Percentiles rank a stretch among this genome's conserved stretches.
Evolutionary conservation across 2,329 filamentous ascomycete genomes (phyloP).

Genomic region (Hypoxylon sp.): DNA sequence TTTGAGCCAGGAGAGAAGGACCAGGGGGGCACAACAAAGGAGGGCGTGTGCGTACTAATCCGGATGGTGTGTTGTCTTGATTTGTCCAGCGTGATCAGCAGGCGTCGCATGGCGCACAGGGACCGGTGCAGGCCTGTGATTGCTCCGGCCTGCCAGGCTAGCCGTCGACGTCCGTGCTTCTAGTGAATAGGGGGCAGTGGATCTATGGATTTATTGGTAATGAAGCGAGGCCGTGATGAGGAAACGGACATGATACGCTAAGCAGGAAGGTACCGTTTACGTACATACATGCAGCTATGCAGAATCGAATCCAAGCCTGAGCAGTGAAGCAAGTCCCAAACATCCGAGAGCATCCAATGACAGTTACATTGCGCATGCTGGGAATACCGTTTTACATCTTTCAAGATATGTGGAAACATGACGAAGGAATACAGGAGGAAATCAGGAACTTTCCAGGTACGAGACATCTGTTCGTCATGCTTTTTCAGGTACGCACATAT

Average conservation of each 20-base stretch:
- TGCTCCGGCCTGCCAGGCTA: too few relatives aligned
- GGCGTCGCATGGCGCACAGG: constrained; percentile 32
- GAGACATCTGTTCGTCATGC: constrained; percentile 10
- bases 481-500: too few relatives aligned
- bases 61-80: neutral
- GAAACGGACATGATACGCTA: neutral
- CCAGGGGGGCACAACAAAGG: too few relatives aligned
- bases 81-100: constrained; percentile 29
- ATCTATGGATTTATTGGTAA: constrained; percentile 1
- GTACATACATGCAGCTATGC: neutral
- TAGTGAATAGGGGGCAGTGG: constrained; percentile 27
- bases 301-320: neutral
- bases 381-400: neutral
- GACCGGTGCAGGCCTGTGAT: constrained; percentile 25
- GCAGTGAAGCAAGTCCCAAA: neutral
- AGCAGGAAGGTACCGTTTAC: neutral
- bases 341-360: neutral
- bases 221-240: neutral
- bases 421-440: neutral
- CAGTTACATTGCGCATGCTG: neutral
- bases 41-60: neutral
- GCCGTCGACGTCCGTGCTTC: constrained; percentile 18
- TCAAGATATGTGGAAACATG: neutral
- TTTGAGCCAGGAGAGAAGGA: neutral
- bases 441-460: constrained; percentile 11